A percentile compares a stretch with the other conserved stretches of the same genome.
phyloP scores from a whole-genome alignment of 169 alveolate genomes.

The Plasmodium berghei region DNA sequence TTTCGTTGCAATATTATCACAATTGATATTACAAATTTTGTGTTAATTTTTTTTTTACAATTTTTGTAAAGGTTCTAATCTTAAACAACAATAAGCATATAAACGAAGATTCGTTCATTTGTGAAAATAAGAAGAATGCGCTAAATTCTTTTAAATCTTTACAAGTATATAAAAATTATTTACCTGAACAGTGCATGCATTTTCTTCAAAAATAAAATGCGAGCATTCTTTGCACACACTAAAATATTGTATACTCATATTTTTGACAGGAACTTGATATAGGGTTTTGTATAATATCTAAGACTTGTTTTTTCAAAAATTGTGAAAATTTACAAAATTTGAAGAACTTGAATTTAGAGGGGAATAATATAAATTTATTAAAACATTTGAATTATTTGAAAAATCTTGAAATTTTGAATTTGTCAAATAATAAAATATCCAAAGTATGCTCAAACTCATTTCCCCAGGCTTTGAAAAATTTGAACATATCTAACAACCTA shows the following conservation, averaged over 20 bases:
- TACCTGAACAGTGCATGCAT: too few species aligned
- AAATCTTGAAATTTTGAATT: constrained; percentile 17
- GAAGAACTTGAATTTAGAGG: constrained; percentile 45
- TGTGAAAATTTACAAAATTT: constrained; percentile 26
- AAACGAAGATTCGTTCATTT: constrained; percentile 55
- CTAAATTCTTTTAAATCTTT: constrained; percentile 27
- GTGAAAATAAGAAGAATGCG: constrained; percentile 10
- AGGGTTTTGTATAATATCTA: constrained; percentile 31
- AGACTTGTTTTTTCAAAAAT: constrained; percentile 37
- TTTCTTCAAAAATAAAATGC: too few species aligned
- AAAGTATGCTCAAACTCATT: constrained; percentile 35
- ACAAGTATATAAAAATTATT: constrained; percentile 19
- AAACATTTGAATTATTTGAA: constrained; percentile 13
- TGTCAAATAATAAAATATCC: constrained; percentile 66
- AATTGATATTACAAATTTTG: too few species aligned
- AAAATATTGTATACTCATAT: too few species aligned
- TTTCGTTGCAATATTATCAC: neutral
- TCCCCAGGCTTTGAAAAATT: constrained; percentile 20
- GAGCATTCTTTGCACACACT: too few species aligned
- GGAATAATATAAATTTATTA: constrained; percentile 48
- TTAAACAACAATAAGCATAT: constrained; percentile 69
- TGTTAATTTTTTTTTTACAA: too few species aligned
- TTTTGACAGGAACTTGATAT: constrained; percentile 42
- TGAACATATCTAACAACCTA: constrained; percentile 46
- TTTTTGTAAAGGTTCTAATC: constrained; percentile 23